phyloP scores from a whole-genome alignment of 164 flowering plant species.

The Vitis rotundifolia region DNA sequence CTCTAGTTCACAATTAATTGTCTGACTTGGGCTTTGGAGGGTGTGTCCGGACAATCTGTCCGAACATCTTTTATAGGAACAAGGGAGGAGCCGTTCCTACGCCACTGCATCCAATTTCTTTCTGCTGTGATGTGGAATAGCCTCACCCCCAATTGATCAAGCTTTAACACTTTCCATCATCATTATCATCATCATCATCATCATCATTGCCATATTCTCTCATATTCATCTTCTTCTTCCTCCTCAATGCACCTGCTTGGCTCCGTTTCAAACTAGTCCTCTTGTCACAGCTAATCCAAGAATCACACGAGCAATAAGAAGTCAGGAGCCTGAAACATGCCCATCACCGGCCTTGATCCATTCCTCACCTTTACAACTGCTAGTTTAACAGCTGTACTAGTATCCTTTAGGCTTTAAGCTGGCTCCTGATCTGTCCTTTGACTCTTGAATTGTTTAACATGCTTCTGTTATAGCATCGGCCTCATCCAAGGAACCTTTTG shows the following conservation, averaged over 20 bases:
- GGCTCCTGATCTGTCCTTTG: constrained; percentile 54
- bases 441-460: constrained; percentile 53
- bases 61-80: too few relatives aligned
- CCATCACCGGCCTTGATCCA: constrained; percentile 61
- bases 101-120: too few relatives aligned
- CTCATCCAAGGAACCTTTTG: constrained; percentile 69
- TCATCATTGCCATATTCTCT: constrained; percentile 66
- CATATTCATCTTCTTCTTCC: constrained; percentile 68
- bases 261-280: constrained; percentile 52
- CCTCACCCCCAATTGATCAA: too few relatives aligned
- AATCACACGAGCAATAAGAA: constrained; percentile 51
- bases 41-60: too few relatives aligned
- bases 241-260: constrained; percentile 52
- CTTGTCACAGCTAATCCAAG: constrained; percentile 72
- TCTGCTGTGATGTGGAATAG: too few relatives aligned
- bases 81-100: too few relatives aligned
- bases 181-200: constrained; percentile 46
- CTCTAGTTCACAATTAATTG: too few relatives aligned
- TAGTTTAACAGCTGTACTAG: constrained; percentile 42
- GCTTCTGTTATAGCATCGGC: constrained; percentile 59
- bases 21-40: too few relatives aligned
- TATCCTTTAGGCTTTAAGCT: constrained; percentile 34
- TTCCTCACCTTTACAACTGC: constrained; percentile 55
- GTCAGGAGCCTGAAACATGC: constrained; percentile 52
- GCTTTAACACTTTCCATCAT: too few relatives aligned